A percentile compares a stretch with the other conserved stretches of the same genome.
Evolutionary conservation across 2,329 filamentous ascomycete genomes (phyloP).

Genomic region (Neoscytalidium dimidiatum): DNA sequence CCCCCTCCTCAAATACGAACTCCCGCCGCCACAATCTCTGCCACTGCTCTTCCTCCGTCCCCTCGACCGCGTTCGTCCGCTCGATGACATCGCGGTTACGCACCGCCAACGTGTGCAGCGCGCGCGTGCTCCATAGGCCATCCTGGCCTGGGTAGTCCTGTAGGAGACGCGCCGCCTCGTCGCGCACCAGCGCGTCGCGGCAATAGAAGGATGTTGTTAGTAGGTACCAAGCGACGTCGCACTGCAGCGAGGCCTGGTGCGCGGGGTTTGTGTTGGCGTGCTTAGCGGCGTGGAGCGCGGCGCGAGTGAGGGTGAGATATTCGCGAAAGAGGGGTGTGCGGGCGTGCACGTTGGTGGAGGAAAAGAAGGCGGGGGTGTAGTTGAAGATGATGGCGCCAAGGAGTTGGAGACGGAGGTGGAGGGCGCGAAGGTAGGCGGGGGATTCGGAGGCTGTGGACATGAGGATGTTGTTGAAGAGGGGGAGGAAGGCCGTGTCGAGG

Average conservation of each 20-base stretch:
- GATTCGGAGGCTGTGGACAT: background rate
- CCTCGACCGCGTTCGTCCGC: background rate
- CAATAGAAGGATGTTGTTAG: background rate
- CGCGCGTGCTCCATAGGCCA: background rate
- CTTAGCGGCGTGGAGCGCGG: background rate
- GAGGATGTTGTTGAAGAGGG: background rate
- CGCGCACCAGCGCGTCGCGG: background rate
- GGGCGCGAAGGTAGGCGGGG: background rate
- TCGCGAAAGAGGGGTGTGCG: background rate
- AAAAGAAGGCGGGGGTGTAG: background rate
- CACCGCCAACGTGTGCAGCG: background rate
- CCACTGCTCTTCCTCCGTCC: background rate
- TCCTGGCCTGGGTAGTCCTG: background rate
- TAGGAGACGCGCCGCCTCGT: background rate
- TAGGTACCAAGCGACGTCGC: background rate
- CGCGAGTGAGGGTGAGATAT: background rate
- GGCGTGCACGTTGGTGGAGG: background rate
- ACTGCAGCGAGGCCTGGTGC: background rate
- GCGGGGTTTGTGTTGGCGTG: background rate
- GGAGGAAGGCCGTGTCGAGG: background rate
- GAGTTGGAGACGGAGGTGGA: conserved; percentile 1
- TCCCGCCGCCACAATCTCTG: background rate
- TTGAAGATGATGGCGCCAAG: background rate
- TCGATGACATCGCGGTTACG: background rate
- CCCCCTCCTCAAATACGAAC: background rate